phyloP scores from a whole-genome alignment of 176 grass and related monocot genomes.

The Ananas comosus region DNA sequence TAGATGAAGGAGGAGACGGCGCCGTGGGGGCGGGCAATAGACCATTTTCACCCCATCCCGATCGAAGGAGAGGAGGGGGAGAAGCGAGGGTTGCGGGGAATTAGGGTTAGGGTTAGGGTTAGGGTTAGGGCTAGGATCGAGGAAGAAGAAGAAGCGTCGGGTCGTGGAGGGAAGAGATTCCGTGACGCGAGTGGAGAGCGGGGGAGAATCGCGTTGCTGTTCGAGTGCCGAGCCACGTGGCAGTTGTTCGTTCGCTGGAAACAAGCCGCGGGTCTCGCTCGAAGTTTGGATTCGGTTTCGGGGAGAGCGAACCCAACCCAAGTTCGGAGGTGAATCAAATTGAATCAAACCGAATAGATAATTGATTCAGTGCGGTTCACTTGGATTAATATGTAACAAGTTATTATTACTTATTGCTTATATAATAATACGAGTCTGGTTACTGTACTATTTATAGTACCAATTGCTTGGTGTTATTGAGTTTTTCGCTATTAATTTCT shows the following conservation, averaged over 20 bases:
- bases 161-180: slow-evolving; percentile 38
- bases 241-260: neutral
- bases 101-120: slow-evolving; percentile 24
- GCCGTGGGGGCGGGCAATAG: slow-evolving; percentile 8
- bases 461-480: too few relatives aligned
- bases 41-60: slow-evolving; percentile 68
- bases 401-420: too few relatives aligned
- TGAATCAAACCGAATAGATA: too few relatives aligned
- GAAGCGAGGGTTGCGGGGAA: slow-evolving; percentile 2
- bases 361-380: too few relatives aligned
- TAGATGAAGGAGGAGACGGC: slow-evolving; percentile 48
- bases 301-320: too few relatives aligned
- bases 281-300: too few relatives aligned
- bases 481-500: too few relatives aligned
- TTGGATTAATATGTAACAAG: too few relatives aligned
- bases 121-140: slow-evolving; percentile 26
- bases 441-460: too few relatives aligned
- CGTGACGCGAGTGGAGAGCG: neutral
- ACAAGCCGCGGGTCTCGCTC: neutral
- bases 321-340: too few relatives aligned
- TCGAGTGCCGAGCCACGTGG: neutral
- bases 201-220: neutral
- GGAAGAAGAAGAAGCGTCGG: slow-evolving; percentile 22
- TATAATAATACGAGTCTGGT: too few relatives aligned
- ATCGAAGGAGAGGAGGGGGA: neutral